Conservation (phyloP, 2,329 filamentous ascomycete genomes). For the Penicillium hesseltinei region DNA sequence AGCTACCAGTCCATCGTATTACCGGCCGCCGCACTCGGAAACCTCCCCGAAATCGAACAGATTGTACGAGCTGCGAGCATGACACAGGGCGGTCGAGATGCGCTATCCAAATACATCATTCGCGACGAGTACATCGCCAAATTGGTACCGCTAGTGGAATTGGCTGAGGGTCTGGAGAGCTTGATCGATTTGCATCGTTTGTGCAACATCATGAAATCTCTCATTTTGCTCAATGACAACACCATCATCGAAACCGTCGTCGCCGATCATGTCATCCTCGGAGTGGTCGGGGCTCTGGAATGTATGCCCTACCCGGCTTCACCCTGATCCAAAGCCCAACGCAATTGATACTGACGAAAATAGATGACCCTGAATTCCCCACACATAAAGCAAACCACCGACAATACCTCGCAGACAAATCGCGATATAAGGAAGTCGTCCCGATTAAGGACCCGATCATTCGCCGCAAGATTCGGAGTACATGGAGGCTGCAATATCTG, state of each 20-base stretch:
- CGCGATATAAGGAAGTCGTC: slow-evolving; percentile 94
- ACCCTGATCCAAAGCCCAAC: neutral
- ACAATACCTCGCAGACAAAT: slow-evolving; percentile 83
- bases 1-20: slow-evolving; percentile 68
- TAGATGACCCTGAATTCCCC: slow-evolving; percentile 92
- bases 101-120: slow-evolving; percentile 82
- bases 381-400: slow-evolving; percentile 97
- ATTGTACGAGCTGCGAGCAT: slow-evolving; percentile 76
- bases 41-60: slow-evolving; percentile 79
- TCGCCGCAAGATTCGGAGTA: slow-evolving; percentile 89
- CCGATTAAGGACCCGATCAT: slow-evolving; percentile 80
- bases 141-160: slow-evolving; percentile 78
- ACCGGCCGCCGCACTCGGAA: slow-evolving; percentile 75
- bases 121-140: slow-evolving; percentile 82
- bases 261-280: slow-evolving; percentile 81
- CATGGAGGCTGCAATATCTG: slow-evolving; percentile 91
- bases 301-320: slow-evolving; percentile 49
- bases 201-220: slow-evolving; percentile 96
- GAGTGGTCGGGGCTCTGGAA: slow-evolving; percentile 92
- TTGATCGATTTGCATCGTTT: slow-evolving; percentile 81
- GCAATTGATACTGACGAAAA: neutral
- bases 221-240: slow-evolving; percentile 92
- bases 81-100: slow-evolving; percentile 74
- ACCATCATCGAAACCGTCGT: slow-evolving; percentile 92
- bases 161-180: slow-evolving; percentile 89